These are phyloP conservation scores for Raphidocelis subcapitata DNA, from an alignment of 139 green algal genomes.

Conservation along the genomic window DNA sequence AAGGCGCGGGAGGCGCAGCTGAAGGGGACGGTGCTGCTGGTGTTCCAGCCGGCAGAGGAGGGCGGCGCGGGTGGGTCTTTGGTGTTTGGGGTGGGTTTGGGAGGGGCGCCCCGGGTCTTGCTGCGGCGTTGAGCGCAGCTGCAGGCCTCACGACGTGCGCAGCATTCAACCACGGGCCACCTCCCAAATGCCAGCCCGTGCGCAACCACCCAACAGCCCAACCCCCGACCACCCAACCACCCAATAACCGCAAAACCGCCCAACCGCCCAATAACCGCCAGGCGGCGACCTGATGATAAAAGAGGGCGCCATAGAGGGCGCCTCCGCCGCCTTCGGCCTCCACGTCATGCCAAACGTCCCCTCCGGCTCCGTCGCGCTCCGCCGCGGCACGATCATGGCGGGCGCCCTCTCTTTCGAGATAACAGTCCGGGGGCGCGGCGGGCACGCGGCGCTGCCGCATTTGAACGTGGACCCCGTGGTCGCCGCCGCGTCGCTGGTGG, in stretches of 20 bases:
- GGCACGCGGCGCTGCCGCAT: constrained; percentile 89
- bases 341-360: constrained; percentile 75
- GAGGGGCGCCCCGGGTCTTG: no score
- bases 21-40: constrained; percentile 72
- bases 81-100: no score
- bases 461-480: constrained; percentile 78
- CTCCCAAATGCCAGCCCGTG: no score
- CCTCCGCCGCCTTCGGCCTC: constrained; percentile 64
- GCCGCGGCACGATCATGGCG: constrained; percentile 81
- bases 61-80: constrained; percentile 73
- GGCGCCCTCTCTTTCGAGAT: constrained; percentile 66
- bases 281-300: constrained; percentile 13
- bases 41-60: constrained; percentile 97
- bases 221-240: no score
- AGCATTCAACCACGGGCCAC: no score
- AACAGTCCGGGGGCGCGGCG: constrained; percentile 66
- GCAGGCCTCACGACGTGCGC: no score
- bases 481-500: constrained; percentile 63
- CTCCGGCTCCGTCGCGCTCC: constrained; percentile 57
- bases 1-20: constrained; percentile 48
- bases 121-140: no score
- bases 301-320: constrained; percentile 17
- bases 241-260: no score
- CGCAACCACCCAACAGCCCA: no score
- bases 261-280: no score